Evolutionary conservation across 1,284 basidiomycete genomes (phyloP).

Genomic region (Gomphus bonarii): DNA sequence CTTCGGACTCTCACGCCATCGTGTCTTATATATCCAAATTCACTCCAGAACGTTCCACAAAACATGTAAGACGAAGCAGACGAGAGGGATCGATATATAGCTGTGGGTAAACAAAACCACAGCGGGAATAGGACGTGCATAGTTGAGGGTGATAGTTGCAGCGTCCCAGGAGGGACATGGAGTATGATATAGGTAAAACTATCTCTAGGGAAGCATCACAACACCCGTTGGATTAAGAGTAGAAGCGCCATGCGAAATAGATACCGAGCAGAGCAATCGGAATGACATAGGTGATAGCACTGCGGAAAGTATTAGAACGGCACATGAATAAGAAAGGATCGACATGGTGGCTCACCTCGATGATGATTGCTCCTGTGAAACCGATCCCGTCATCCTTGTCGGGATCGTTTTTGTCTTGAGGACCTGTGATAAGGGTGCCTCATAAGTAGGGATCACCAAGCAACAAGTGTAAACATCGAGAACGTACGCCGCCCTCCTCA

Average conservation of each 20-base stretch:
- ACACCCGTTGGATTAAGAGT: constrained; percentile 21
- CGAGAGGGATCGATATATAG: background rate
- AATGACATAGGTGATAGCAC: constrained; percentile 59
- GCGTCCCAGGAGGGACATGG: background rate
- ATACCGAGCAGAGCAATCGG: constrained; percentile 65
- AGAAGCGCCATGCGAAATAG: constrained; percentile 78
- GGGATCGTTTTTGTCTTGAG: constrained; percentile 31
- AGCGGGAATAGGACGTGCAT: background rate
- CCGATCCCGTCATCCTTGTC: background rate
- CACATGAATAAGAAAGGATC: background rate
- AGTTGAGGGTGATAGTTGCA: background rate
- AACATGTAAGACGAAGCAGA: background rate
- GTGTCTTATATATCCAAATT: too few relatives aligned
- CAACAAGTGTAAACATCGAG: background rate
- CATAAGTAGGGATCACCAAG: background rate
- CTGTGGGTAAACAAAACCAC: background rate
- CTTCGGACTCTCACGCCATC: too few relatives aligned
- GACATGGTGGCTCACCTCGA: constrained; percentile 46
- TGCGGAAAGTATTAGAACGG: constrained; percentile 8
- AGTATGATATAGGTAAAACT: background rate
- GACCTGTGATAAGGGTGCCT: constrained; percentile 24
- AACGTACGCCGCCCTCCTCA: constrained; percentile 55
- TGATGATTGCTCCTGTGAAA: background rate
- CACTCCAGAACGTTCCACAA: too few relatives aligned
- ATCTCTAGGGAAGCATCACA: background rate